phyloP scores from a whole-genome alignment of 202 grass and related monocot species.

The Panicum hallii region DNA sequence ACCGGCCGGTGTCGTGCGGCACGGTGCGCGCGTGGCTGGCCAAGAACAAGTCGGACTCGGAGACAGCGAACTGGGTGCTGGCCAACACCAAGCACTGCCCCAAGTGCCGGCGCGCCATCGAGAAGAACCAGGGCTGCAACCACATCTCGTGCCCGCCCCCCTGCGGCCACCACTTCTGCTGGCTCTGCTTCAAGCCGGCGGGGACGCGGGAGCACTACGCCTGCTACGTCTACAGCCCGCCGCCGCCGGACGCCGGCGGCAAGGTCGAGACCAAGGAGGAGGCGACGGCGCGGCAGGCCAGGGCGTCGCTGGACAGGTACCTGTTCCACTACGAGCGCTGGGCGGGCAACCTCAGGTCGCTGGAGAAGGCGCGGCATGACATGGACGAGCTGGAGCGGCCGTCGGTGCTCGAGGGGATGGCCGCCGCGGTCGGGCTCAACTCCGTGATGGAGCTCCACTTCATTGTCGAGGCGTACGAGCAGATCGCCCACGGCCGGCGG shows the following conservation, averaged over 20 bases:
- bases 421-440: fast-evolving
- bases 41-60: slow-evolving; percentile 20
- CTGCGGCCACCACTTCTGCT: slow-evolving; percentile 41
- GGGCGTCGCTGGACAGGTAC: slow-evolving; percentile 30
- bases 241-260: neutral
- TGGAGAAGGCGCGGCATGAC: neutral
- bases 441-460: neutral
- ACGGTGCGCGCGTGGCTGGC: slow-evolving; percentile 34
- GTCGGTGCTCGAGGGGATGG: neutral
- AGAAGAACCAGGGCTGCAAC: slow-evolving; percentile 46
- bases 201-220: neutral
- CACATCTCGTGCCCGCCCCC: slow-evolving; percentile 32
- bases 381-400: neutral
- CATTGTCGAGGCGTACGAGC: neutral
- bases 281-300: neutral
- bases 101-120: slow-evolving; percentile 31
- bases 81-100: slow-evolving; percentile 45
- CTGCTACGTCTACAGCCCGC: neutral
- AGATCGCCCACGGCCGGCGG: neutral
- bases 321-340: slow-evolving; percentile 9
- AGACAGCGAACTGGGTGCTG: slow-evolving; percentile 25
- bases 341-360: neutral
- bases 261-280: neutral
- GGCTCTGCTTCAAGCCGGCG: neutral
- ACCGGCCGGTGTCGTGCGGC: slow-evolving; percentile 36